Evolutionary conservation across 805 yeast genomes (phyloP), one percentile per base, ranked within the genome.

Genomic region (Cephaloascus fragrans): DNA sequence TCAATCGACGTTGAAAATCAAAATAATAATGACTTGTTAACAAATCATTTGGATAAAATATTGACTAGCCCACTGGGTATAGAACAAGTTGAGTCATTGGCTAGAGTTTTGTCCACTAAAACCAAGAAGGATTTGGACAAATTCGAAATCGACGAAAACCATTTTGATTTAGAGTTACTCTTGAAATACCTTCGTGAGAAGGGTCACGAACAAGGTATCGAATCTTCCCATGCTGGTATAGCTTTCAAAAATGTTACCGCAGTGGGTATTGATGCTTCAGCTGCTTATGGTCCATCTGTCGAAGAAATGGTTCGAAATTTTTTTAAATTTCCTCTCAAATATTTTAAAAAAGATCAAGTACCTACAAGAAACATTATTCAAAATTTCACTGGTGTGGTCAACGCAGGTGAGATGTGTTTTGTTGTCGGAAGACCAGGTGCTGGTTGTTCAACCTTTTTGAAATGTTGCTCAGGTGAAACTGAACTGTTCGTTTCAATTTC

Each of bases 351-450:
- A 40, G 57, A 55, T 20, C 43, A 47, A 5, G 50, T 49, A 19
- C 58, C 62, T 33, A 50, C 56, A 26, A 52, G 64, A 51, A 44
- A 53, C 40, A 64, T 69, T 40, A 62, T 69, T 39, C 62, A 59
- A 46, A 57, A 64, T 37, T 55, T 64, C 45, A 54, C 62, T 29
- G 73, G 71, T 56, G 60, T 67, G 32, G 60, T 61, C 19, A 64
- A 60, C 43, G 59, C 71, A 15, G 80, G 79, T 45, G 74, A 71
- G 47, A 68, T 73, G 75, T 57, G 71, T 38, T 61, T 74, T 40
- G 77, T 71, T 18, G 53, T 71, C 37, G 77, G 76, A 47, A 66
- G 71, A 54, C 82, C 83, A 2, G 82, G 82, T 50, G 75, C 82
- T 29, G 83, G 83, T 44, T 75, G 81, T 50, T 75, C 83, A 3